Conservation (phyloP, 192 early-diverging fungal genomes). For the Rhizophagus clarus region DNA sequence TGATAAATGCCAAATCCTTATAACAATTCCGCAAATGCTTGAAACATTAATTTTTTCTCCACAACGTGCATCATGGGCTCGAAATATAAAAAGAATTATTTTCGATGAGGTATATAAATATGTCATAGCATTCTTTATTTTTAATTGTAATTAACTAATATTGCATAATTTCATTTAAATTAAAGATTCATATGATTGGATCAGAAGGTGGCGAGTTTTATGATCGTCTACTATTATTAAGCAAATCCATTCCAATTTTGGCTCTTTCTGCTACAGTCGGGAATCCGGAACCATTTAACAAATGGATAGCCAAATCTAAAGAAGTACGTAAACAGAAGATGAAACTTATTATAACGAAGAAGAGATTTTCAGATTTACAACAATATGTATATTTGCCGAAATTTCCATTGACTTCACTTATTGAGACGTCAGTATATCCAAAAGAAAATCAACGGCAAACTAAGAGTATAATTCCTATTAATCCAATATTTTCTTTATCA, state of each 20-base stretch:
- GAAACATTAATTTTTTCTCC: conserved; percentile 42
- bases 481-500: conserved; percentile 39
- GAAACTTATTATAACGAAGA: conserved; percentile 35
- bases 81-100: conserved; percentile 39
- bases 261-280: conserved; percentile 49
- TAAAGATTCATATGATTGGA: too few relatives aligned
- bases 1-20: conserved; percentile 38
- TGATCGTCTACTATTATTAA: conserved; percentile 39
- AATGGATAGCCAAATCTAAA: conserved; percentile 37
- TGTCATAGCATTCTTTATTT: background rate
- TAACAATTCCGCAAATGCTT: conserved; percentile 48
- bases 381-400: conserved; percentile 43
- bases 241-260: conserved; percentile 37
- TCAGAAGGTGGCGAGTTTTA: conserved; percentile 39
- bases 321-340: conserved; percentile 21
- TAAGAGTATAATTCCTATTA: conserved; percentile 32
- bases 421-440: background rate
- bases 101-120: conserved; percentile 44
- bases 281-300: conserved; percentile 34
- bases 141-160: too few relatives aligned
- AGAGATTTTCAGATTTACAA: conserved; percentile 46
- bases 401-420: background rate
- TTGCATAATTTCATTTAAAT: too few relatives aligned
- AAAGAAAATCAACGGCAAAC: background rate
- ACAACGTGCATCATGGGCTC: conserved; percentile 37